phyloP scores from a whole-genome alignment of 2,329 filamentous ascomycete genomes.

The Fusarium brachygibbosum region DNA sequence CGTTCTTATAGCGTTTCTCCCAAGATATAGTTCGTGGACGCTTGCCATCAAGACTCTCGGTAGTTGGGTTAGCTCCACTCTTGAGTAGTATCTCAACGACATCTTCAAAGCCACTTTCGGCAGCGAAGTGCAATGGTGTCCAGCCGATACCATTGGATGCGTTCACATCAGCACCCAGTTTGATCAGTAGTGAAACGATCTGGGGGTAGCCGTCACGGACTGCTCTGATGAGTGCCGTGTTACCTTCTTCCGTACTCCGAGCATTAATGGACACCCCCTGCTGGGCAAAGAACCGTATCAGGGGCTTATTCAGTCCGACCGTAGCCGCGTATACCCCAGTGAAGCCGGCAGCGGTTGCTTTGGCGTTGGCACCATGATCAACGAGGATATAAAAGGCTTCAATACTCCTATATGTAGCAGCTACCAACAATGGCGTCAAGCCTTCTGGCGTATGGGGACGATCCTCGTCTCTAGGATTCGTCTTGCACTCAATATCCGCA shows the following conservation, averaged over 20 bases:
- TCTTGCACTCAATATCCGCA: background rate
- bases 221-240: background rate
- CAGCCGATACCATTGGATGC: background rate
- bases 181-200: background rate
- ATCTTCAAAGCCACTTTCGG: background rate
- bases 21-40: background rate
- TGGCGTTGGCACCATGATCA: background rate
- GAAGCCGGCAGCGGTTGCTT: background rate
- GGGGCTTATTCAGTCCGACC: background rate
- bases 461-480: no score
- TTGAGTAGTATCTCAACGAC: background rate
- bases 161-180: background rate
- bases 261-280: background rate
- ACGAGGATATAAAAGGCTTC: background rate
- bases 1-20: rapidly evolving
- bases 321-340: background rate
- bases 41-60: background rate
- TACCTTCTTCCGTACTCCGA: no score
- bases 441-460: background rate
- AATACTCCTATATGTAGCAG: background rate
- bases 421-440: background rate
- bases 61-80: background rate
- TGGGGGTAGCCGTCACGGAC: background rate
- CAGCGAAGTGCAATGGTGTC: background rate
- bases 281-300: background rate